phyloP scores from a whole-genome alignment of 1,284 basidiomycete genomes.

The Anthracocystis walkeri region DNA sequence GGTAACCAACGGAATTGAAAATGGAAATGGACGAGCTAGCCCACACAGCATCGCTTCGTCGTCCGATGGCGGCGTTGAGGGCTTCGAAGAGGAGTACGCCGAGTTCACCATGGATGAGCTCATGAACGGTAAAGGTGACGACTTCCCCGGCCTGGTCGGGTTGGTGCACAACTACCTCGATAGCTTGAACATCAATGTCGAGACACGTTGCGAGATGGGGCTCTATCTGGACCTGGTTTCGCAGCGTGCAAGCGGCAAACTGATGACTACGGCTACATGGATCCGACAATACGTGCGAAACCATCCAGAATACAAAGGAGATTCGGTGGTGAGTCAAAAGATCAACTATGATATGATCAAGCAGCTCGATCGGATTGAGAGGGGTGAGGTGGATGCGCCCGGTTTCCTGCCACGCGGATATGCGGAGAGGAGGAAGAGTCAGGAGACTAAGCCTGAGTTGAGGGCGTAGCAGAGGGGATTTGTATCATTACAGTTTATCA shows the following conservation, averaged over 20 bases:
- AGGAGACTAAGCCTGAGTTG: slow-evolving; percentile 45
- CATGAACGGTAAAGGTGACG: slow-evolving; percentile 84
- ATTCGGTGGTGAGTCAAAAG: slow-evolving; percentile 88
- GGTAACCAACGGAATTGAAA: slow-evolving; percentile 11
- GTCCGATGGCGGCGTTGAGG: slow-evolving; percentile 4
- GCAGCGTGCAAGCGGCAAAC: slow-evolving; percentile 84
- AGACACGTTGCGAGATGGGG: slow-evolving; percentile 77
- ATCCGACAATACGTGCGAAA: slow-evolving; percentile 89
- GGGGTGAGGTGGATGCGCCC: slow-evolving; percentile 62
- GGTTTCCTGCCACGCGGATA: slow-evolving; percentile 65
- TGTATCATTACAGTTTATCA: slow-evolving; percentile 6
- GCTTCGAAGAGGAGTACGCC: slow-evolving; percentile 81
- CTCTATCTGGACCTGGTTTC: slow-evolving; percentile 63
- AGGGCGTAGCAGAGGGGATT: slow-evolving; percentile 8
- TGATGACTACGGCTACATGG: slow-evolving; percentile 92
- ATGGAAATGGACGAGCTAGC: slow-evolving; percentile 22
- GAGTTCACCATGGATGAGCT: slow-evolving; percentile 94
- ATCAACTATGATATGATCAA: slow-evolving; percentile 95
- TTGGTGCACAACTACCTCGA: slow-evolving; percentile 89
- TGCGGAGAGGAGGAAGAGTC: slow-evolving; percentile 47
- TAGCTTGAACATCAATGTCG: slow-evolving; percentile 81
- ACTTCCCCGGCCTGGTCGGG: slow-evolving; percentile 86
- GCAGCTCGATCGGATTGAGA: slow-evolving; percentile 85
- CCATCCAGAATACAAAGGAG: slow-evolving; percentile 89
- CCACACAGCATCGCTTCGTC: slow-evolving; percentile 35